phyloP scores from a whole-genome alignment of 495 filamentous ascomycete genomes.

The Astrocystis sublimbata region DNA sequence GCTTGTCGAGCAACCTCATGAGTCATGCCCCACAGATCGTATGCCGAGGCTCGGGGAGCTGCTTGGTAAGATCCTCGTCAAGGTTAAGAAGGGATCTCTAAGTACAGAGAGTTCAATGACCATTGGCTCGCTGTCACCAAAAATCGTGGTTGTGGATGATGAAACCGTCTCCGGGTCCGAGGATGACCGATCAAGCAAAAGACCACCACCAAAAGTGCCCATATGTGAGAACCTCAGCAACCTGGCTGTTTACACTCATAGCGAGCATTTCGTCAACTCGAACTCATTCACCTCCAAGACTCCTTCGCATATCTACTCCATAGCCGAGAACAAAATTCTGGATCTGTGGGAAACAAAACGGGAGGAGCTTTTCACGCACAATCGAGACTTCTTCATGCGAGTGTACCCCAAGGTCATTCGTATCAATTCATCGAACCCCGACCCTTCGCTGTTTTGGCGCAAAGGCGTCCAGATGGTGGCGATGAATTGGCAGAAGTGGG shows the following conservation, averaged over 20 bases:
- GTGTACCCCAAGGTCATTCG: slow-evolving; percentile 82
- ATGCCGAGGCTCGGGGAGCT: slow-evolving; percentile 72
- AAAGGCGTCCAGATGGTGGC: slow-evolving; percentile 90
- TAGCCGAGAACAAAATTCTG: slow-evolving; percentile 73
- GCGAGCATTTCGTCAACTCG: slow-evolving; percentile 73
- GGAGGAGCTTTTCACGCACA: slow-evolving; percentile 72
- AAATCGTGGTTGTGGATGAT: slow-evolving; percentile 30
- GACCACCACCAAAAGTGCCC: slow-evolving; percentile 43
- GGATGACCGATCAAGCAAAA: slow-evolving; percentile 44
- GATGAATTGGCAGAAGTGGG: slow-evolving; percentile 89
- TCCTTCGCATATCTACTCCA: slow-evolving; percentile 81
- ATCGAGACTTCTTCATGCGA: slow-evolving; percentile 81
- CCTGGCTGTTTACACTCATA: slow-evolving; percentile 82
- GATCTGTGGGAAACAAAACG: slow-evolving; percentile 56
- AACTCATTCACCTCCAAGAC: slow-evolving; percentile 55
- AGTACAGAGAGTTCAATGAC: slow-evolving; percentile 23
- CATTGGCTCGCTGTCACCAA: slow-evolving; percentile 26
- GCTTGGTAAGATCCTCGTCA: slow-evolving; percentile 81
- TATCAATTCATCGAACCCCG: slow-evolving; percentile 80
- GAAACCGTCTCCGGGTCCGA: slow-evolving; percentile 31
- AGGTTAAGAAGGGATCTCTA: slow-evolving; percentile 71
- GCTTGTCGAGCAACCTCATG: slow-evolving; percentile 61
- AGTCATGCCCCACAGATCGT: slow-evolving; percentile 47
- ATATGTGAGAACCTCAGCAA: slow-evolving; percentile 70
- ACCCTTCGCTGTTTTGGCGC: slow-evolving; percentile 82